Evolutionary conservation across 164 flowering plant species (phyloP).

Genomic region (Protea cynaroides): DNA sequence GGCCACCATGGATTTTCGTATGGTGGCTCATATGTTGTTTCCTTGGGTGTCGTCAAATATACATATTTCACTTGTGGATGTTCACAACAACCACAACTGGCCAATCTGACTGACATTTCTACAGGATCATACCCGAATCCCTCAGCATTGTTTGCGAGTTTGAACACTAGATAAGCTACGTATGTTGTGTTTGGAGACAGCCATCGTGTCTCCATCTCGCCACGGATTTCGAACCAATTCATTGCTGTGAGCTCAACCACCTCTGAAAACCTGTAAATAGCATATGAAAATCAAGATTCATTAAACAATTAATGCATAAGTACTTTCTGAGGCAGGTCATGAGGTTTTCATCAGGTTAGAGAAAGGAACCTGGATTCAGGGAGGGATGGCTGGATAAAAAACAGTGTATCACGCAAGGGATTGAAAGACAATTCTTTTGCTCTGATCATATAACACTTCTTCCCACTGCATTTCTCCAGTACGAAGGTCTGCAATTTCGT

Average conservation of each 20-base stretch:
- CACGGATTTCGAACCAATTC: conserved; percentile 39
- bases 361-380: conserved; percentile 22
- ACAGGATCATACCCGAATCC: conserved; percentile 3
- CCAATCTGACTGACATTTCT: conserved; percentile 15
- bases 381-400: conserved; percentile 29
- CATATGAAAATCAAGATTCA: neutral
- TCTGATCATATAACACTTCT: conserved; percentile 34
- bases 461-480: conserved; percentile 34
- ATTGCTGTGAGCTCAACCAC: conserved; percentile 33
- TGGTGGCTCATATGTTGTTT: no score
- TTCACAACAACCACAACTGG: neutral
- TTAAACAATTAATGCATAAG: neutral
- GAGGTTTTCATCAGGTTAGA: no score
- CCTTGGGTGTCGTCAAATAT: neutral
- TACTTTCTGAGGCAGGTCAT: no score
- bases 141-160: neutral
- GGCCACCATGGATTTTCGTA: no score
- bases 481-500: conserved; percentile 38
- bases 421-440: conserved; percentile 39
- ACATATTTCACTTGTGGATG: neutral
- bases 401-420: conserved; percentile 25
- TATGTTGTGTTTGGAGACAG: conserved; percentile 31
- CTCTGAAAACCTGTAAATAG: conserved; percentile 30
- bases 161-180: conserved; percentile 27
- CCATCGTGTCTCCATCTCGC: conserved; percentile 20